Evolutionary conservation across 169 alveolate genomes (phyloP), one percentile per base, ranked within the genome.

Genomic region (Theileria parva): DNA sequence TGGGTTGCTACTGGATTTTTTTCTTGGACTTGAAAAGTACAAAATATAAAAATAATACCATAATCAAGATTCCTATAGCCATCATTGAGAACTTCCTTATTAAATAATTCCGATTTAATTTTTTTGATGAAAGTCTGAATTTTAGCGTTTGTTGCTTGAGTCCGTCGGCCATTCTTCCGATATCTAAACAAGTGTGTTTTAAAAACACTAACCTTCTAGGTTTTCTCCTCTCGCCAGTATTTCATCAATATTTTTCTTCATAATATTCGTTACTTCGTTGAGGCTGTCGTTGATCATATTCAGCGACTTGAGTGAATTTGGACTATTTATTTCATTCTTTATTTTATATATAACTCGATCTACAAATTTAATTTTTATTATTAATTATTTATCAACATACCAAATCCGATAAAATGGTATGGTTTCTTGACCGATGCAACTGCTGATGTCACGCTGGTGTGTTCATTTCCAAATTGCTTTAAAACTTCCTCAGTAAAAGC

Each of bases 121-220:
- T 17, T 65, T 75, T 51, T 11, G 88, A 74, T 34, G 88, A 71
- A 17, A 69, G 34, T 53, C 74, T 81, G 73, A 81, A 81, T 78
- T 59, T 81, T 32, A 39, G 80, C 1, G 88, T 81, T 63, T 81
- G 77, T 2, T 64, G 74, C 57, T 70, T 81, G 32, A 81, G 85
- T 28, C 94, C 88, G 86, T 91, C 78, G 61, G 85, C 89, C 94
- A 88, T 79, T 75, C 93, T 70, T 77, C 94, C 90, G 65, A 86
- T 83, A 71, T 69, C 81, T 74, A 61, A 71, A 37, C 27, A 25
- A 57, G 50, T 34, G 30, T 32, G 63, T 67, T 39, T 3, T 5
- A 23, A 15, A 12, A 50, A 66, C 55, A 21, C 87, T 44, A 57
- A 91, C 94, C 94, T 79, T 91, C 93, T 32, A 91, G 68, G 79